Evolutionary conservation across 2,329 filamentous ascomycete genomes (phyloP), one percentile per base, ranked within the genome.

Genomic region (Bipolaris gigantea): DNA sequence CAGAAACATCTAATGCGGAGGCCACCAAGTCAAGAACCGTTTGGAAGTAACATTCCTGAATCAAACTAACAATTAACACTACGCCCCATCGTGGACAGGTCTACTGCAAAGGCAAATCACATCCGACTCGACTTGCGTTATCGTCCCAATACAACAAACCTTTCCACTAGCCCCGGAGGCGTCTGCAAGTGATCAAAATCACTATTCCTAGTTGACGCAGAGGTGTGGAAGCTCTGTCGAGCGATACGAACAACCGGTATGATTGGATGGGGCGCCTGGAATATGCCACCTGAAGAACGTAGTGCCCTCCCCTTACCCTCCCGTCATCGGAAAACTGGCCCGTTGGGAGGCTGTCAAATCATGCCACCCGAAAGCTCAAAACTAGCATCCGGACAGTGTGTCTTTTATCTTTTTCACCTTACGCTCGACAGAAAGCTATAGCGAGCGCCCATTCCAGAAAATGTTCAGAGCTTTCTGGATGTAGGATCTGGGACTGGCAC

Each of bases 401-500:
- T 35, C 32, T 38, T 32, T 43, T 34, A 18, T 47, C 23, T 35
- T 55, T 71, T 73, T 42, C 65, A 66, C n/a, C 57, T 71, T n/a
- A 71, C 67, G 3, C 59, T 71, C 1, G 67, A 70, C 23, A 68
- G 67, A 7, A 62, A 56, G n/a, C 56, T 73, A 1, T 67, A 69
- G 38, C 60, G 62, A 18, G 68, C 69, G 0, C 69, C 69, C 0
- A 64, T 73, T 6, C 44, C 61, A 2, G 40, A 65, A 9, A 46
- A 70, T n/a, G 53, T 72, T 5, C 68, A 70, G 36, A 59, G 59
- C 23, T 68, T 71, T 0, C 64, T 73, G 3, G 71, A 73, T 16
- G 59, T 73, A 15, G 69, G 71, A 3, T 69, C 64, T 11, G 71
- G 71, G 0, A 73, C 71, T 3, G 71, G 71, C 1, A 70, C 73